Conservation (phyloP, 1,284 basidiomycete species). For the Anthracocystis panici-leucophaei region DNA sequence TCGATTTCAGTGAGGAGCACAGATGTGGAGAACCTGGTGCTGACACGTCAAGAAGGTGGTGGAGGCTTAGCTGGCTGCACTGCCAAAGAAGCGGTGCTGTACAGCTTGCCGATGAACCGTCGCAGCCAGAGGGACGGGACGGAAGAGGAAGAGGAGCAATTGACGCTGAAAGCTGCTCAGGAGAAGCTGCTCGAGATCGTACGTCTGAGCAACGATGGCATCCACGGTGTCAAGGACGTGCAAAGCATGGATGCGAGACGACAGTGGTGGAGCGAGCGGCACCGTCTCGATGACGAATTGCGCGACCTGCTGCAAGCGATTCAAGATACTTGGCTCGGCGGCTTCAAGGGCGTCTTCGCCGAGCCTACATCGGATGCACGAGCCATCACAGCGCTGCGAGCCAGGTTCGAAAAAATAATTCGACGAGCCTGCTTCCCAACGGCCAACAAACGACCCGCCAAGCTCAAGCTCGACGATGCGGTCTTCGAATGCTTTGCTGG, state of each 20-base stretch:
- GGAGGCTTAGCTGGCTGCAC: constrained; percentile 35
- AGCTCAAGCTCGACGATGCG: constrained; percentile 76
- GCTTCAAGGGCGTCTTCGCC: constrained; percentile 78
- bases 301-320: constrained; percentile 83
- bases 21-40: constrained; percentile 84
- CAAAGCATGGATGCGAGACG: constrained; percentile 75
- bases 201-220: constrained; percentile 79
- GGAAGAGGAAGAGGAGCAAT: constrained; percentile 73
- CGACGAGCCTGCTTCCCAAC: constrained; percentile 73
- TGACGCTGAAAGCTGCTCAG: constrained; percentile 82
- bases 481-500: constrained; percentile 88
- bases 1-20: constrained; percentile 73
- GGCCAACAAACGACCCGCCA: constrained; percentile 69
- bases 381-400: constrained; percentile 39
- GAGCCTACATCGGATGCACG: constrained; percentile 29
- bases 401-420: constrained; percentile 47
- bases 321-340: constrained; percentile 96
- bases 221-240: constrained; percentile 80
- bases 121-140: constrained; percentile 82
- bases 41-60: constrained; percentile 78
- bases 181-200: constrained; percentile 84
- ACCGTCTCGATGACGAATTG: constrained; percentile 81
- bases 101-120: constrained; percentile 84
- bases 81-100: constrained; percentile 69
- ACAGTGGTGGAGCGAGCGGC: constrained; percentile 87